A percentile compares a stretch with the other conserved stretches of the same genome.
These are phyloP conservation scores for Niveomyces coronatus DNA, from an alignment of 2,329 filamentous ascomycete species.

Conservation along the genomic window DNA sequence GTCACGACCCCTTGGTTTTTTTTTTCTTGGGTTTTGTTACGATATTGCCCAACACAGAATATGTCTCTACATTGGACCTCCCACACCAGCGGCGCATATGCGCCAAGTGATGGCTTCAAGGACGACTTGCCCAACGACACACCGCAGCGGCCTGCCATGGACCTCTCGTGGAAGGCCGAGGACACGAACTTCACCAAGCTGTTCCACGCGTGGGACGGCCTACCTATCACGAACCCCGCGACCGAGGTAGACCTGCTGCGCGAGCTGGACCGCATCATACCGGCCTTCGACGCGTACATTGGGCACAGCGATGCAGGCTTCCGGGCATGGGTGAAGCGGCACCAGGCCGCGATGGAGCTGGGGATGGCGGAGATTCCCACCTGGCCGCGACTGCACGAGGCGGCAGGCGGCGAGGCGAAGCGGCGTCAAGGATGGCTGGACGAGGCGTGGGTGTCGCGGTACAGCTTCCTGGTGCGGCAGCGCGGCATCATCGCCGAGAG, in stretches of 20 bases:
- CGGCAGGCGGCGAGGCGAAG: neutral
- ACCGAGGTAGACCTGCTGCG: constrained; percentile 7
- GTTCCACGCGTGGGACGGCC: constrained; percentile 7
- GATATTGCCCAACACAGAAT: too few species aligned
- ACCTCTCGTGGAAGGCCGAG: neutral
- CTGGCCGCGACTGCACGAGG: constrained; percentile 11
- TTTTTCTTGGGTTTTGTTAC: too few species aligned
- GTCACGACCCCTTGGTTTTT: too few species aligned
- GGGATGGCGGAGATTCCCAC: constrained; percentile 9
- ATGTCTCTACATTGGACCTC: too few species aligned
- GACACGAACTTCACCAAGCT: constrained; percentile 7
- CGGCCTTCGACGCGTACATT: constrained; percentile 15
- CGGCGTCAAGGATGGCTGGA: too few species aligned
- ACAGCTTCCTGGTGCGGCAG: constrained; percentile 15
- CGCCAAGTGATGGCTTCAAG: too few species aligned
- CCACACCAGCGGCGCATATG: too few species aligned
- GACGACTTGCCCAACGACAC: too few species aligned
- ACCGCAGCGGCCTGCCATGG: too few species aligned
- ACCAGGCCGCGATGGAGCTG: constrained; percentile 16
- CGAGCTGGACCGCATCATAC: constrained; percentile 16
- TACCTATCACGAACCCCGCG: constrained; percentile 6
- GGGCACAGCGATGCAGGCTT: constrained; percentile 16
- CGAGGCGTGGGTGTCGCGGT: constrained; percentile 15
- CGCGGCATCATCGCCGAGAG: constrained; percentile 13
- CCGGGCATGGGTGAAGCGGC: constrained; percentile 12